These are phyloP conservation scores for Tetratostichococcus sp. DNA, from an alignment of 139 green algal genomes.

Conservation along the genomic window DNA sequence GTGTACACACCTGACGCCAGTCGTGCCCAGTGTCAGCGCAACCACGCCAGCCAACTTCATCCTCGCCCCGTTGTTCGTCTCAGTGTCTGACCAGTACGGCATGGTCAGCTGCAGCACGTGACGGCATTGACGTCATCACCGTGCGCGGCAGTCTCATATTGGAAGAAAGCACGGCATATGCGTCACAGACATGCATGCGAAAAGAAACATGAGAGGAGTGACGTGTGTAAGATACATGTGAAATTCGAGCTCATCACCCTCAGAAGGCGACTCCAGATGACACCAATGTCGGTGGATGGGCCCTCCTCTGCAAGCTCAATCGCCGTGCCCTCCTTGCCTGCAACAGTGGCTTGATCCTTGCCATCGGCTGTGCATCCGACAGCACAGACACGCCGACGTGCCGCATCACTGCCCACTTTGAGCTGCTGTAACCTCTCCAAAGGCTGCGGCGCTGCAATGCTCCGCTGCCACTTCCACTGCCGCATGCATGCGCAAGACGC, in stretches of 20 bases:
- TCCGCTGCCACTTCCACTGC: too few species aligned
- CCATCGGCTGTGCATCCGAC: background rate
- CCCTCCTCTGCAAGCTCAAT: constrained; percentile 38
- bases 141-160: too few species aligned
- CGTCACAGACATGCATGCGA: too few species aligned
- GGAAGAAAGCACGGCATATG: too few species aligned
- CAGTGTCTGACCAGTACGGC: constrained; percentile 76
- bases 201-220: too few species aligned
- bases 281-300: constrained; percentile 56
- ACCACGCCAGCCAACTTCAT: constrained; percentile 83
- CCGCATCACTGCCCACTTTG: too few species aligned
- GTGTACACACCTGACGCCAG: constrained; percentile 82
- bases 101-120: constrained; percentile 54
- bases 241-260: constrained; percentile 21
- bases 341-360: background rate
- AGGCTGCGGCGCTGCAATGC: too few species aligned
- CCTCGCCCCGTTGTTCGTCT: constrained; percentile 40
- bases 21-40: constrained; percentile 89
- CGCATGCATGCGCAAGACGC: too few species aligned
- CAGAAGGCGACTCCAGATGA: constrained; percentile 62
- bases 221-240: too few species aligned
- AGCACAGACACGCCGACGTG: too few species aligned
- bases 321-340: background rate
- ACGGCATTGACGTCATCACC: background rate
- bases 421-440: too few species aligned